Conservation (phyloP, 306 rosid genomes). For the Canavalia gladiata region DNA sequence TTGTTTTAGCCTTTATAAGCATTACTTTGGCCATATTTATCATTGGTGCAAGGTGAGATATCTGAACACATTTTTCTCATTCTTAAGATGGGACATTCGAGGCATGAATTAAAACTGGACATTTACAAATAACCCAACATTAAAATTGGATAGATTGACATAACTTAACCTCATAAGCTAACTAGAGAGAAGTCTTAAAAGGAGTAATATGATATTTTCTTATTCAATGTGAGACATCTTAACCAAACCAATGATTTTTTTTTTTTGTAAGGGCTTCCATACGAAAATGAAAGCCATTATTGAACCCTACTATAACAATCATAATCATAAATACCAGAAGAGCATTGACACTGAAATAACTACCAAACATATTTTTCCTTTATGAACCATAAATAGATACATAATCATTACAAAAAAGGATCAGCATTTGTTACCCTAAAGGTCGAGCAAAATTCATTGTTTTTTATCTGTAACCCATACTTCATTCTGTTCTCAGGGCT, state of each 20-base stretch:
- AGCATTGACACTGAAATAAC: constrained; percentile 23
- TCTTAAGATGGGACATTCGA: too few species aligned
- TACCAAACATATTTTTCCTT: constrained; percentile 35
- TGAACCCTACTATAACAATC: background rate
- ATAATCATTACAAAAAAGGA: constrained; percentile 42
- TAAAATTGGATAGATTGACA: too few species aligned
- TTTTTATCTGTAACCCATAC: constrained; percentile 40
- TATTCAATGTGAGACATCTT: too few species aligned
- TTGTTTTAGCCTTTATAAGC: too few species aligned
- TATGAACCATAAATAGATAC: constrained; percentile 39
- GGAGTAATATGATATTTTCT: too few species aligned
- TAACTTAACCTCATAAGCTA: too few species aligned
- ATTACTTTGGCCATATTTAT: too few species aligned
- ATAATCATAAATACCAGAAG: background rate
- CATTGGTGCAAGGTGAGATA: too few species aligned
- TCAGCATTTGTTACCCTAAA: constrained; percentile 19
- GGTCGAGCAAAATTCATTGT: constrained; percentile 40
- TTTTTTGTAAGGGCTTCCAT: constrained; percentile 23
- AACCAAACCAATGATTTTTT: background rate
- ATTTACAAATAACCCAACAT: too few species aligned
- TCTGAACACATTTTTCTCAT: too few species aligned
- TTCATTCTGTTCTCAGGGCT: constrained; percentile 72
- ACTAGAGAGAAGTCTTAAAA: too few species aligned
- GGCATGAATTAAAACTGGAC: too few species aligned
- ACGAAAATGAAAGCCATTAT: constrained; percentile 20